Conservation (phyloP, 331 rosid species). For the Malus hybrid region DNA sequence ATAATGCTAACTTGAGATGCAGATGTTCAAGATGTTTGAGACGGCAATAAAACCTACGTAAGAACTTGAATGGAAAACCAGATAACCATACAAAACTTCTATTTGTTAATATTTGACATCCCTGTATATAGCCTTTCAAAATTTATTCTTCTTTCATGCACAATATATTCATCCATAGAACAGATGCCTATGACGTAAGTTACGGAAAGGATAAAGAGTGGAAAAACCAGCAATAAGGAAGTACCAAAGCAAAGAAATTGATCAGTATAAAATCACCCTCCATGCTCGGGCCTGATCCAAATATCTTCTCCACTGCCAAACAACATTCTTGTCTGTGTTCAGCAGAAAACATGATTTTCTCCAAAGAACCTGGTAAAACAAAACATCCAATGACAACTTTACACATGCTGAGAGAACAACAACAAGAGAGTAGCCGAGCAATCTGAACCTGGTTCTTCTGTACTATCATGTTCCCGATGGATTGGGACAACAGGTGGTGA, state of each 20-base stretch:
- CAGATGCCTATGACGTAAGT: neutral
- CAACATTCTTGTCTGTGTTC: constrained; percentile 56
- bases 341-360: constrained; percentile 36
- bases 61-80: neutral
- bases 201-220: neutral
- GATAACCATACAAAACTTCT: neutral
- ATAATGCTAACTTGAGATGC: neutral
- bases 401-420: neutral
- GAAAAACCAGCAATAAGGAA: neutral
- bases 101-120: neutral
- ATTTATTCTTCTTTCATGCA: neutral
- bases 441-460: constrained; percentile 33
- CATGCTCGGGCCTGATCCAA: constrained; percentile 53
- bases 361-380: constrained; percentile 35
- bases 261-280: constrained; percentile 64
- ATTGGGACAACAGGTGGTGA: constrained; percentile 63
- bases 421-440: constrained; percentile 9
- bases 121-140: neutral
- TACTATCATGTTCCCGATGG: constrained; percentile 28
- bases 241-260: constrained; percentile 83
- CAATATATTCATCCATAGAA: neutral
- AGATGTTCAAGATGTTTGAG: neutral
- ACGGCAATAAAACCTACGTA: neutral
- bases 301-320: constrained; percentile 48
- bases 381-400: constrained; percentile 11